A percentile compares a stretch with the other conserved stretches of the same genome.
phyloP scores from a whole-genome alignment of 805 yeast species.

The Nakazawaea molendinolei region DNA sequence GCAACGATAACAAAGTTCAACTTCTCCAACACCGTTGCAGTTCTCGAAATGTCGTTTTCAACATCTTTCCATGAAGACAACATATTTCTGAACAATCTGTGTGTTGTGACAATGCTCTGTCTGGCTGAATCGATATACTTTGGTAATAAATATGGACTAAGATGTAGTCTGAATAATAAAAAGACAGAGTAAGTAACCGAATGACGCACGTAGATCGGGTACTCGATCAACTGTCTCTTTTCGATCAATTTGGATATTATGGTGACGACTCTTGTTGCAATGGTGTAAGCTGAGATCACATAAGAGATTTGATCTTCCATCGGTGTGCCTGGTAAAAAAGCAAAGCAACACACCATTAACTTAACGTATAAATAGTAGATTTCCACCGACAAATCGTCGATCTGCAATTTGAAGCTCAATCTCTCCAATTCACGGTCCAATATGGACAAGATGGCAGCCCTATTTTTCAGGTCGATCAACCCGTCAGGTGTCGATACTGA shows the following conservation, averaged over 20 bases:
- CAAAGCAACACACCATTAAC: slow-evolving; percentile 79
- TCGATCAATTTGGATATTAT: slow-evolving; percentile 67
- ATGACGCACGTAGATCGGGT: slow-evolving; percentile 83
- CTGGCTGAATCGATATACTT: slow-evolving; percentile 82
- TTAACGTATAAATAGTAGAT: slow-evolving; percentile 74
- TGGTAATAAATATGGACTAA: slow-evolving; percentile 66
- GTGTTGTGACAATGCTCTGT: slow-evolving; percentile 90
- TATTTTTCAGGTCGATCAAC: slow-evolving; percentile 70
- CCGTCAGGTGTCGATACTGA: slow-evolving; percentile 86
- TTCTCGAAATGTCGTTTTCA: slow-evolving; percentile 83
- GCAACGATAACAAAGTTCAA: slow-evolving; percentile 81
- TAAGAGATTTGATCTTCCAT: slow-evolving; percentile 80
- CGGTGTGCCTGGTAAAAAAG: slow-evolving; percentile 86
- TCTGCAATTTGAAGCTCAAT: slow-evolving; percentile 56
- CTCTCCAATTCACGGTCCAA: slow-evolving; percentile 74
- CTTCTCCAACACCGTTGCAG: slow-evolving; percentile 86
- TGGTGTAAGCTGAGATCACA: slow-evolving; percentile 71
- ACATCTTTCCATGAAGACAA: slow-evolving; percentile 87
- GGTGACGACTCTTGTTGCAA: slow-evolving; percentile 79
- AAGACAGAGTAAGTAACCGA: slow-evolving; percentile 78
- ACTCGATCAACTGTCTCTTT: slow-evolving; percentile 64
- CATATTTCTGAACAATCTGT: slow-evolving; percentile 79
- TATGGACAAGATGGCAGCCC: slow-evolving; percentile 75
- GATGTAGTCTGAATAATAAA: slow-evolving; percentile 71
- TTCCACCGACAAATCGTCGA: slow-evolving; percentile 65